A percentile compares a stretch with the other conserved stretches of the same genome.
phyloP scores from a whole-genome alignment of 2,329 filamentous ascomycete genomes.

The Ceratocystis destructans region DNA sequence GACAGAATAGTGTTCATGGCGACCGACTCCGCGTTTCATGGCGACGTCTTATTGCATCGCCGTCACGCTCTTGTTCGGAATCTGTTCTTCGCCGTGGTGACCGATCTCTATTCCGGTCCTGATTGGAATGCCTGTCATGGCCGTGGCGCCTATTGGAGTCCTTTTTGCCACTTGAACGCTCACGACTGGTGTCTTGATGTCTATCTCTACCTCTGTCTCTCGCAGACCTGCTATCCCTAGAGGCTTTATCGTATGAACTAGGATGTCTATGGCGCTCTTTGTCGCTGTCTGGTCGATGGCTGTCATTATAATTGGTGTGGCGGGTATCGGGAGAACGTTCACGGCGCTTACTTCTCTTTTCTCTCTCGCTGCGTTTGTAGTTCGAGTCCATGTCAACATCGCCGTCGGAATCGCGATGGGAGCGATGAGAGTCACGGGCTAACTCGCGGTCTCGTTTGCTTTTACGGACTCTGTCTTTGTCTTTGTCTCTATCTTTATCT shows the following conservation, averaged over 20 bases:
- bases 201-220: neutral
- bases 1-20: neutral
- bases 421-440: conserved; percentile 36
- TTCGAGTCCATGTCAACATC: conserved; percentile 21
- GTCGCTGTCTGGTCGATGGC: neutral
- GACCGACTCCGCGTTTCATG: conserved; percentile 17
- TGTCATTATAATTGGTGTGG: neutral
- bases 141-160: conserved; percentile 24
- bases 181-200: neutral
- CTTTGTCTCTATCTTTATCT: conserved; percentile 21
- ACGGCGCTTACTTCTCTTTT: conserved; percentile 15
- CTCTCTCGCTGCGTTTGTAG: conserved; percentile 22
- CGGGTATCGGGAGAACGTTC: neutral
- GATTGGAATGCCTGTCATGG: conserved; percentile 20
- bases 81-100: conserved; percentile 18
- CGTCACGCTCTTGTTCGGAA: conserved; percentile 17
- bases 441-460: neutral
- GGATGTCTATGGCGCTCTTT: neutral
- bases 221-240: neutral
- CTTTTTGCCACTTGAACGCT: conserved; percentile 11
- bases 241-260: neutral
- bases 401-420: conserved; percentile 24
- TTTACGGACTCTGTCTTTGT: neutral
- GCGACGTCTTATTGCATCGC: conserved; percentile 20
- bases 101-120: conserved; percentile 22